Base-by-base conservation (phyloP, 345 rosid species). In the Bruguiera gymnorhiza region DNA sequence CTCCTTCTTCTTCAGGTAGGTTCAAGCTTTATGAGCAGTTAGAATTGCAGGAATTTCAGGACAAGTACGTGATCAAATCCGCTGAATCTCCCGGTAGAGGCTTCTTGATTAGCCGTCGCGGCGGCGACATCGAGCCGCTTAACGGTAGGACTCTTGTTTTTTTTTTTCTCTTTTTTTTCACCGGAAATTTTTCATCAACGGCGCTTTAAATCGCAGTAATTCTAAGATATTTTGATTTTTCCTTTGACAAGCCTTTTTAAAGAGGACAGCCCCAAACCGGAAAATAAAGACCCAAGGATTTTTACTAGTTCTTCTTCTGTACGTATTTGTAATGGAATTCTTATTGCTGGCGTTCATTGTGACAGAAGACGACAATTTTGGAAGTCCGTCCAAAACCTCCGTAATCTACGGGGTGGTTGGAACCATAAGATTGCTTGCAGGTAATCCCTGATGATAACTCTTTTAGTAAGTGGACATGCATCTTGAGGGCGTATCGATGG, bases 321-420 rank as follows among this genome's bases (percentile, higher is more conserved):
- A 43, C 50, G 5, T 43, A 43, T 43, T 13, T 13, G 0, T 43
- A 4, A 3, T 43, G 39, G 9, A 30, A 37, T 57, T 5, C 54
- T 66, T 29, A 43, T 65, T 4, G 60, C 1, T 43, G 11, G 68
- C 66, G 5, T 21, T 37, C 36, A 3, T 48, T 65, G 61, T 62
- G 69, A 68, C 81, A 88, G 97, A 83, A 66, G 86, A 66, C 26
- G 60, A 60, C 27, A 63, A 66, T 80, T 71, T 85, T 21, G 90
- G 61, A 36, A 75, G 59, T 65, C 89, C 87, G 8, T 72, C 70
- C 21, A 87, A 62, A 80, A 79, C 83, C 34, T 85, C 89, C 37
- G 82, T 73, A 54, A 84, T 94, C 56, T 88, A 84, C 51, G 99
- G 99, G 1, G 93, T 94, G 10, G 97, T 81, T 43, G 99, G 97